Percentiles rank a stretch among this genome's conserved stretches.
Evolutionary conservation across 768 basidiomycete genomes (phyloP).

Genomic region (Vararia minispora): DNA sequence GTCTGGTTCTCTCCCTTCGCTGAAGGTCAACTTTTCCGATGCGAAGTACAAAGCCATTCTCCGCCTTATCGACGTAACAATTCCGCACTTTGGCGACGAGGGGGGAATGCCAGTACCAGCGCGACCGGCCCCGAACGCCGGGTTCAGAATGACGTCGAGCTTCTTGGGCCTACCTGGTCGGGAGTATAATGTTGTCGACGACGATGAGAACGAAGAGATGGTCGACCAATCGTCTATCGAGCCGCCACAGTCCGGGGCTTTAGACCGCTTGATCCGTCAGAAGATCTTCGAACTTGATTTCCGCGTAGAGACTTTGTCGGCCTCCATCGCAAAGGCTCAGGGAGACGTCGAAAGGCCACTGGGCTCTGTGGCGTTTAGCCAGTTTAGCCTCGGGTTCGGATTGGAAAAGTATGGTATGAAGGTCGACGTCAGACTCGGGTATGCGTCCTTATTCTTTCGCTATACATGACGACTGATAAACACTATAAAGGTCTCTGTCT

Average conservation of each 20-base stretch:
- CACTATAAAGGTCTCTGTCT: slow-evolving; percentile 50
- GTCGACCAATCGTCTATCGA: slow-evolving; percentile 61
- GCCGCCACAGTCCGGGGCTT: no score
- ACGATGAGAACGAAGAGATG: slow-evolving; percentile 28
- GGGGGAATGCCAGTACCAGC: slow-evolving; percentile 9
- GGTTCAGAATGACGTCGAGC: slow-evolving; percentile 41
- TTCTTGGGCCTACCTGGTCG: slow-evolving; percentile 42
- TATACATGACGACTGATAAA: slow-evolving; percentile 9
- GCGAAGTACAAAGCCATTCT: slow-evolving; percentile 87
- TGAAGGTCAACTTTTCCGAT: slow-evolving; percentile 86
- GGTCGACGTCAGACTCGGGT: slow-evolving; percentile 76
- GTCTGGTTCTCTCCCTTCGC: slow-evolving; percentile 74
- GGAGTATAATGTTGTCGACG: slow-evolving; percentile 64
- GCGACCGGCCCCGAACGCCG: slow-evolving; percentile 13
- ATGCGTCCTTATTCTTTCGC: slow-evolving; percentile 9
- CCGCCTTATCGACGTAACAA: slow-evolving; percentile 82
- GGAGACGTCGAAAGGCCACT: slow-evolving; percentile 55
- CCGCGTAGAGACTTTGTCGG: slow-evolving; percentile 73
- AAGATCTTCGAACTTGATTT: slow-evolving; percentile 79
- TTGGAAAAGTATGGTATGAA: slow-evolving; percentile 79
- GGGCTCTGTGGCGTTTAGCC: slow-evolving; percentile 68
- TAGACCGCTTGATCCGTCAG: no score
- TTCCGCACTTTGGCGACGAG: slow-evolving; percentile 68
- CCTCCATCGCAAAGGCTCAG: slow-evolving; percentile 63
- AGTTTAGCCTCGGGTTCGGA: slow-evolving; percentile 65